These are phyloP conservation scores for Daedaleopsis nitida DNA, from an alignment of 768 basidiomycete species.

Conservation along the genomic window DNA sequence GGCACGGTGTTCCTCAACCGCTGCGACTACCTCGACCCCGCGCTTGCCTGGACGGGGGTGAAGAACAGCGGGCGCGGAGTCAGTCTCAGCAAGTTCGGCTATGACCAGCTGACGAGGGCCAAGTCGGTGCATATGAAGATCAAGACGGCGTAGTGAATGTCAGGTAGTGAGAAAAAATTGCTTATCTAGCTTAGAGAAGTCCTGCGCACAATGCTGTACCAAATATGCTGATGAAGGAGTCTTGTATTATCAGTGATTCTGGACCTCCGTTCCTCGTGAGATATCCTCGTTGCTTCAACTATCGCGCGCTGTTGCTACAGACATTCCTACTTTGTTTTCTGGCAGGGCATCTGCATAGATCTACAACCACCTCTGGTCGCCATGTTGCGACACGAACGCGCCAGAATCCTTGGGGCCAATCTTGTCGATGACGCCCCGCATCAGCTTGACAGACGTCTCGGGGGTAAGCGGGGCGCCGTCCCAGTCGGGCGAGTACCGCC, in stretches of 20 bases:
- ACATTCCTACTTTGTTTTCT: too few relatives aligned
- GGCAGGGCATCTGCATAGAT: too few relatives aligned
- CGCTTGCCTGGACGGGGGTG: constrained; percentile 91
- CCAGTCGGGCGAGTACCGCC: constrained; percentile 19
- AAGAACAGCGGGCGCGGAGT: constrained; percentile 93
- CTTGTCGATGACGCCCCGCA: constrained; percentile 11
- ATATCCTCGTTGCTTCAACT: not conserved
- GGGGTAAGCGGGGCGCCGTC: constrained; percentile 12
- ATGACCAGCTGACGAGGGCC: constrained; percentile 80
- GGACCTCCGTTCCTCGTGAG: not conserved
- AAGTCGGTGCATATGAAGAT: constrained; percentile 87
- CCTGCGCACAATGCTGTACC: not conserved
- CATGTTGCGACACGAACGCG: constrained; percentile 28
- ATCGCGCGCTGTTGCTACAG: too few relatives aligned
- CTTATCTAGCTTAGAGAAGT: not conserved
- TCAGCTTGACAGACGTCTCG: constrained; percentile 15
- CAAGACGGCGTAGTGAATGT: constrained; percentile 40
- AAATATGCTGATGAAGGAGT: not conserved
- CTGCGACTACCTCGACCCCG: constrained; percentile 91
- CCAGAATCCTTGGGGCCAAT: constrained; percentile 20
- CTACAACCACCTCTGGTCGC: constrained; percentile 28
- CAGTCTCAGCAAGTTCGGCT: constrained; percentile 88
- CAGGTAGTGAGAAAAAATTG: too few relatives aligned
- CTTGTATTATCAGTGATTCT: not conserved
- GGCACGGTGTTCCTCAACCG: constrained; percentile 96